Evolutionary conservation across 257 asterid genomes (phyloP).

Genomic region (Solanum neorickii): DNA sequence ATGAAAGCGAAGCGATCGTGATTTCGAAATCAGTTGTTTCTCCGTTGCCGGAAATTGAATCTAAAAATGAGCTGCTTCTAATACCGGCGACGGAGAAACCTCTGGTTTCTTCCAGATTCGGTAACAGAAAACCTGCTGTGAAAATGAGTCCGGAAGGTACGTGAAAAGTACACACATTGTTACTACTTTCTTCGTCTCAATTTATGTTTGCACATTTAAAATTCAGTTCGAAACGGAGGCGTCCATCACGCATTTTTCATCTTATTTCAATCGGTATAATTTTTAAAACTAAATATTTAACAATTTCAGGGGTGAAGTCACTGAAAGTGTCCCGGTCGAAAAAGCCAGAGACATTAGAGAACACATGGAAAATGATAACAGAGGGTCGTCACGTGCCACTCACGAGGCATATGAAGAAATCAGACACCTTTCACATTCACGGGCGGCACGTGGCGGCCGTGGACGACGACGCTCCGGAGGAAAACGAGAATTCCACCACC

Average conservation of each 20-base stretch:
- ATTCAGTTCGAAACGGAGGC: not conserved
- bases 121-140: constrained; percentile 23
- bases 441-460: not conserved
- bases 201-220: not conserved
- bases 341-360: constrained; percentile 53
- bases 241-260: not conserved
- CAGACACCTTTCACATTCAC: constrained; percentile 34
- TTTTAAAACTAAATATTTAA: not conserved
- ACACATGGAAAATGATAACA: constrained; percentile 72
- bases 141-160: constrained; percentile 41
- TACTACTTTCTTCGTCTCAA: not conserved
- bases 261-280: not conserved
- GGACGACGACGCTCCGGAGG: not conserved
- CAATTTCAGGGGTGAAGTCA: constrained; percentile 21
- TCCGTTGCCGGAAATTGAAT: constrained; percentile 5
- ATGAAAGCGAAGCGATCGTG: constrained; percentile 9
- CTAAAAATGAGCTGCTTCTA: constrained; percentile 2
- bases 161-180: not conserved
- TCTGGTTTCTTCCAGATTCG: constrained; percentile 31
- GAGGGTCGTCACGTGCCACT: constrained; percentile 52
- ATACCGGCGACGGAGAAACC: constrained; percentile 37
- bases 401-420: constrained; percentile 37
- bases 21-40: not conserved
- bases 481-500: not conserved
- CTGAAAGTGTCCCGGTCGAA: constrained; percentile 28